Base-by-base conservation (phyloP, 2,329 filamentous ascomycete species). In the Kalmusia sp. region DNA sequence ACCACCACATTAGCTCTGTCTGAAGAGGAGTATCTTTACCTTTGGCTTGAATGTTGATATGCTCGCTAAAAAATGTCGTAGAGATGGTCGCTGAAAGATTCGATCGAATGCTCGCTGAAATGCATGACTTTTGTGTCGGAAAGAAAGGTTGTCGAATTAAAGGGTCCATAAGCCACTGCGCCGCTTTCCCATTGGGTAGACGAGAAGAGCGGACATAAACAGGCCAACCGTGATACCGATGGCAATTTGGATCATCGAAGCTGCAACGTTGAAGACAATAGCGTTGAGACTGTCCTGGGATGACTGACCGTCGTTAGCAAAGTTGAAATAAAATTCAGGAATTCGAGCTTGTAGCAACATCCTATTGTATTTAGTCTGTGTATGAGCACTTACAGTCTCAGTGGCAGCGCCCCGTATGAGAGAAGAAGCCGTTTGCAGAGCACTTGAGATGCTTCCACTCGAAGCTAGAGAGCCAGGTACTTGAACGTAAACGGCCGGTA, bases 221-320 rank as follows among this genome's bases (percentile, higher is more conserved):
- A 82, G 57, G 2, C 79, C 79, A 2, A 81, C 79, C 6, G 79
- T 81, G 39, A 81, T 80, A 6, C 79, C 79, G 58, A 82, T 81
- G 19, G 79, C 79, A 12, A 82, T 77, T 59, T 82, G 77, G 34
- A 82, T 77, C 47, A 82, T 79, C 3, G 68, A 73, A 50, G 77
- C 79, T 6, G 77, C 76, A 19, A 81, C 79, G 28, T 74, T 79
- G 58, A 82, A 70, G 50, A 66, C 47, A 28, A 55, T 55, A 9
- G 53, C 53, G 28, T 55, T 55, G 24, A 55, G 31, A 33, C 3
- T 19, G 27, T 51, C 34, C 9, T 37, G 9, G 39, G 45, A 21
- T 27, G 38, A n/a, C 50, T 52, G 15, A 6, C 11, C 6, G 6
- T 35, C 14, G 35, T 52, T 48, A 52, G 44, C 25, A 17, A 21